A percentile compares a stretch with the other conserved stretches of the same genome.
Evolutionary conservation across 2,329 filamentous ascomycete species (phyloP).

Genomic region (Cryphonectria radicalis): DNA sequence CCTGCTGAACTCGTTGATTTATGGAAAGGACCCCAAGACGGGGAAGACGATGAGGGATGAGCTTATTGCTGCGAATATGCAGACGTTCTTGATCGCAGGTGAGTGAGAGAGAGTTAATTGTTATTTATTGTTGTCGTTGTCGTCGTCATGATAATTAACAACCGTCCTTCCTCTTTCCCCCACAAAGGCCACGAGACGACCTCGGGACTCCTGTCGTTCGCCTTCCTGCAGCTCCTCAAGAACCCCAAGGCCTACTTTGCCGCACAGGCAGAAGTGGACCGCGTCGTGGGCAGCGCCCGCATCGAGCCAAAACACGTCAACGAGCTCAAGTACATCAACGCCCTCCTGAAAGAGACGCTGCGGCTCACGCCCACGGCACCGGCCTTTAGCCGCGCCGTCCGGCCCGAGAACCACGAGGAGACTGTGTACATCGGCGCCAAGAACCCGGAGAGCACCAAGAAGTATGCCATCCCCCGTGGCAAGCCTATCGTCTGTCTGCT

Average conservation of each 20-base stretch:
- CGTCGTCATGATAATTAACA: not conserved
- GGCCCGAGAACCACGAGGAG: slow-evolving; percentile 11
- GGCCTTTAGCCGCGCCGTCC: slow-evolving; percentile 20
- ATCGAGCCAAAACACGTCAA: slow-evolving; percentile 2
- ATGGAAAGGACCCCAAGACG: slow-evolving; percentile 55
- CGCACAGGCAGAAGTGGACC: slow-evolving; percentile 58
- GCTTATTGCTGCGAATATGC: slow-evolving; percentile 49
- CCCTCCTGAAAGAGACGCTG: slow-evolving; percentile 31
- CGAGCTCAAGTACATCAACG: slow-evolving; percentile 29
- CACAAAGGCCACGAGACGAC: slow-evolving; percentile 57
- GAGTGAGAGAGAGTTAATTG: slow-evolving; percentile 14
- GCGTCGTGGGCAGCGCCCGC: slow-evolving; percentile 45
- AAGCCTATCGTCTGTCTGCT: slow-evolving; percentile 24
- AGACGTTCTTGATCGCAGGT: slow-evolving; percentile 44
- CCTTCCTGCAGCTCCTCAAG: slow-evolving; percentile 54
- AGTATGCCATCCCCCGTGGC: slow-evolving; percentile 27
- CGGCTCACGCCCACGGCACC: slow-evolving; percentile 32
- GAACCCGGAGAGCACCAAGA: slow-evolving; percentile 15
- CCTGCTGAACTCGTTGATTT: slow-evolving; percentile 56
- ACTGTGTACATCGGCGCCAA: slow-evolving; percentile 12
- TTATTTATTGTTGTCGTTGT: too few relatives aligned
- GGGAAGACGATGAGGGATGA: slow-evolving; percentile 51
- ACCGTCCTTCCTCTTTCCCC: too few relatives aligned
- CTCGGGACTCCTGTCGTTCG: slow-evolving; percentile 54
- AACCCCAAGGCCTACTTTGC: slow-evolving; percentile 51